A percentile compares a stretch with the other conserved stretches of the same genome.
Evolutionary conservation across 345 rosid species (phyloP).

Genomic region (Gynandropsis gynandra): DNA sequence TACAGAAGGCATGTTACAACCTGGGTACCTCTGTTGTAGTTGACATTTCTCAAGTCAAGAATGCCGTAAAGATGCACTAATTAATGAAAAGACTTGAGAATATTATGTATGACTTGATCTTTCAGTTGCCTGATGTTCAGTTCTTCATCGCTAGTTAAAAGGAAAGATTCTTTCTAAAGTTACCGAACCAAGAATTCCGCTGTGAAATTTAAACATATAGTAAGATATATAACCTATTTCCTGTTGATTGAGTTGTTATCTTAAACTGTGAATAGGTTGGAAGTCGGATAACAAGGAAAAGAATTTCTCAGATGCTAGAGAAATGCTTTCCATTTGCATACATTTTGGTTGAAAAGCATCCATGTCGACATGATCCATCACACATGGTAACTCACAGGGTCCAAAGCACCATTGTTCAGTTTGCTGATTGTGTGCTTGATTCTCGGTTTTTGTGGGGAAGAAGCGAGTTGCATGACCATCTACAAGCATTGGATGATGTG

Average conservation of each 20-base stretch:
- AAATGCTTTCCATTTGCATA: constrained; percentile 56
- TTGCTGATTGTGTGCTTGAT: constrained; percentile 51
- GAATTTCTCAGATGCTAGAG: constrained; percentile 75
- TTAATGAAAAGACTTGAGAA: constrained; percentile 8
- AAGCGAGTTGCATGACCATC: constrained; percentile 37
- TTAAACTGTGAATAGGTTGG: constrained; percentile 61
- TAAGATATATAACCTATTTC: constrained; percentile 11
- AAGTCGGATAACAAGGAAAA: constrained; percentile 82
- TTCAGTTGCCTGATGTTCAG: neutral
- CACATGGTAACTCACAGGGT: constrained; percentile 88
- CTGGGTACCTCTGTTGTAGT: constrained; percentile 7
- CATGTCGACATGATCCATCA: constrained; percentile 86
- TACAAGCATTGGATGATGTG: constrained; percentile 48
- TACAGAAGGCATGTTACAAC: constrained; percentile 1
- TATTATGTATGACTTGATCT: constrained; percentile 3
- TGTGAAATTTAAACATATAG: neutral
- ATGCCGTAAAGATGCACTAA: constrained; percentile 6
- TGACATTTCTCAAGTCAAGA: neutral
- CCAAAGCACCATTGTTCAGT: constrained; percentile 56
- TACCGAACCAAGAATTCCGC: constrained; percentile 11
- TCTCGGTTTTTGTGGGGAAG: constrained; percentile 35
- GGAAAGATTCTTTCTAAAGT: constrained; percentile 3
- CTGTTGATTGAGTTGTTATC: constrained; percentile 18
- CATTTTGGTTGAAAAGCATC: constrained; percentile 74
- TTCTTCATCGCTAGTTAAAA: no score